A percentile compares a stretch with the other conserved stretches of the same genome.
phyloP scores from a whole-genome alignment of 2,329 filamentous ascomycete genomes.

The Sarocladium strictum region DNA sequence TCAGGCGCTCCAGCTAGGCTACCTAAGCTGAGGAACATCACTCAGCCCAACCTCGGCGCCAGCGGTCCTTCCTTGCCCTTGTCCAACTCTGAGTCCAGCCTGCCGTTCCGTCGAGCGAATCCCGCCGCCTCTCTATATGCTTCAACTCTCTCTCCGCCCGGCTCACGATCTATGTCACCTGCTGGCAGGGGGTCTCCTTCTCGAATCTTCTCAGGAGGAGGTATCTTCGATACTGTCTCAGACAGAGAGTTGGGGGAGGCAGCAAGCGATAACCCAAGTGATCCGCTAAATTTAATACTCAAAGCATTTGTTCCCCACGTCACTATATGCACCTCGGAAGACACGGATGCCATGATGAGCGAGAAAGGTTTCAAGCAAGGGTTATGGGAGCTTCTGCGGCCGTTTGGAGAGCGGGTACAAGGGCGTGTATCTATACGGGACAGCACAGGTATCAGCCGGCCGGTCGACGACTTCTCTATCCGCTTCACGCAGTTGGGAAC shows the following conservation, averaged over 20 bases:
- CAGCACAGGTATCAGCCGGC: conserved; percentile 75
- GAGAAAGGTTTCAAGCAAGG: conserved; percentile 82
- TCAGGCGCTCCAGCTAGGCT: conserved; percentile 43
- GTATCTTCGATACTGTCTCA: conserved; percentile 46
- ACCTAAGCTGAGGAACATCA: conserved; percentile 44
- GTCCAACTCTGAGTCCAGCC: conserved; percentile 45
- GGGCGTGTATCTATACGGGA: conserved; percentile 89
- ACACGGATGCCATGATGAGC: conserved; percentile 73
- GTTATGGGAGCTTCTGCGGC: conserved; percentile 77
- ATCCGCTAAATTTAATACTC: conserved; percentile 63
- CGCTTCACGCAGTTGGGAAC: conserved; percentile 72
- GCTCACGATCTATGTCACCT: conserved; percentile 63
- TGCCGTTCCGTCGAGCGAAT: conserved; percentile 49
- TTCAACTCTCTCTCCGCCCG: conserved; percentile 61
- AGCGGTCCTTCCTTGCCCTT: conserved; percentile 39
- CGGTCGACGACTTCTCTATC: conserved; percentile 85
- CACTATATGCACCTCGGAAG: conserved; percentile 77
- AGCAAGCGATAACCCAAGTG: conserved; percentile 39
- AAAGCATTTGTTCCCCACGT: conserved; percentile 86
- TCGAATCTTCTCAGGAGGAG: conserved; percentile 49
- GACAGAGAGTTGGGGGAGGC: conserved; percentile 39
- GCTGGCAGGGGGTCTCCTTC: conserved; percentile 53
- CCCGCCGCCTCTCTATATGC: conserved; percentile 58
- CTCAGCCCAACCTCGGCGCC: conserved; percentile 44
- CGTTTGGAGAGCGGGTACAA: conserved; percentile 82